phyloP scores from a whole-genome alignment of 495 filamentous ascomycete species.

The Xylaria palmicola region DNA sequence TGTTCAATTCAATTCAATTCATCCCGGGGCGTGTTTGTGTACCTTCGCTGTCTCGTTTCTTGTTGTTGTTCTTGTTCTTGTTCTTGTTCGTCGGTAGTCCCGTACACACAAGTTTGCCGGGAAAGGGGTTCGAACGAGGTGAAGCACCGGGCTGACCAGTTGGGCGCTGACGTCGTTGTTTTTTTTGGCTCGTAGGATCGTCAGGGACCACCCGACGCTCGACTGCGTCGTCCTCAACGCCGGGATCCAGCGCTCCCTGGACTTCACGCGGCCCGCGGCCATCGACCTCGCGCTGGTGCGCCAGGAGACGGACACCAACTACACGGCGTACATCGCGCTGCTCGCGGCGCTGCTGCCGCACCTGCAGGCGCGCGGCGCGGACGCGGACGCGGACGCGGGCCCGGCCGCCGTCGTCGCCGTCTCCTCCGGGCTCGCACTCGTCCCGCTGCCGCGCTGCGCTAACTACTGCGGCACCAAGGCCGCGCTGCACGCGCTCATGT shows the following conservation, averaged over 20 bases:
- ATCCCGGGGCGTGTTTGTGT: no score
- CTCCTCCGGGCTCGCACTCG: constrained; percentile 53
- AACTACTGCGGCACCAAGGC: constrained; percentile 63
- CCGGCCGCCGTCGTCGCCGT: constrained; percentile 48
- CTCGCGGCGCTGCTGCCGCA: constrained; percentile 64
- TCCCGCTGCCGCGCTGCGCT: constrained; percentile 50
- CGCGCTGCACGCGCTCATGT: constrained; percentile 54
- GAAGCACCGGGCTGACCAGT: no score
- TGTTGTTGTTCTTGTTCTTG: background rate
- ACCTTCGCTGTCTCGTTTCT: background rate
- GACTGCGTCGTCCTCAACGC: constrained; percentile 59
- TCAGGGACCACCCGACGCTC: constrained; percentile 54
- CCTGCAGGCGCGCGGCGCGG: constrained; percentile 40
- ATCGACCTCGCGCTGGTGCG: constrained; percentile 54
- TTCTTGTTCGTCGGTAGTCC: background rate
- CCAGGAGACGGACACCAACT: constrained; percentile 66
- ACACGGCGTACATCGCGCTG: constrained; percentile 60
- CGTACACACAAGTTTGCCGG: no score
- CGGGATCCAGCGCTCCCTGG: constrained; percentile 56
- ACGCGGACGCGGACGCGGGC: constrained; percentile 5
- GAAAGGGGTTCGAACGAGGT: no score
- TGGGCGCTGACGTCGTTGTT: no score
- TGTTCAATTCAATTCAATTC: no score
- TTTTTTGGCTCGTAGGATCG: no score
- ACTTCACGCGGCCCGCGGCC: constrained; percentile 59